Conservation (phyloP, 176 grass and related monocot genomes). For the Triticum dicoccoides region DNA sequence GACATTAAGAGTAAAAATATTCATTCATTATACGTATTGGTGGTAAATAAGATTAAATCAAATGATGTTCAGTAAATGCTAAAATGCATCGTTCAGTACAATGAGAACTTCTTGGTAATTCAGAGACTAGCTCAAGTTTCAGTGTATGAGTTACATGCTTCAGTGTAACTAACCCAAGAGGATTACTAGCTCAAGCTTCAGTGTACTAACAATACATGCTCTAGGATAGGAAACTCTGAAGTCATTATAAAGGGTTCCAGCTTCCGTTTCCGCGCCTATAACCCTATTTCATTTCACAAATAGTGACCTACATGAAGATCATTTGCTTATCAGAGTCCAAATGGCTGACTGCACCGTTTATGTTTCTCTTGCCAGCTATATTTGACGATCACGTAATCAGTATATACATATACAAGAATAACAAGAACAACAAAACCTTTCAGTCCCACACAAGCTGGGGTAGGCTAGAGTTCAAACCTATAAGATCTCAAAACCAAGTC, state of each 20-base stretch:
- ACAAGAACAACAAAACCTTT: too few species aligned
- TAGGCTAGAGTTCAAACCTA: too few species aligned
- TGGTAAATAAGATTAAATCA: neutral
- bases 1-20: conserved; percentile 12
- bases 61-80: neutral
- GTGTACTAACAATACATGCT: neutral
- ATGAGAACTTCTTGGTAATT: neutral
- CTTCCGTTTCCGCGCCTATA: neutral
- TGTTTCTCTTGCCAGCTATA: conserved; percentile 1
- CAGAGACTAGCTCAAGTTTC: neutral
- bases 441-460: too few species aligned
- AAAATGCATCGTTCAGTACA: neutral
- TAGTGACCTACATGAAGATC: neutral
- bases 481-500: too few species aligned
- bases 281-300: neutral
- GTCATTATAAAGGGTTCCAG: neutral
- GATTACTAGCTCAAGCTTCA: conserved; percentile 1
- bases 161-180: neutral
- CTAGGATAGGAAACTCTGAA: conserved; percentile 10
- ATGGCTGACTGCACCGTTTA: neutral
- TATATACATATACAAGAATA: too few species aligned
- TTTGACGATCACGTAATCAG: neutral
- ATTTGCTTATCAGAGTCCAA: neutral
- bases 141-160: too few species aligned
- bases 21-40: neutral